A percentile compares a stretch with the other conserved stretches of the same genome.
Conservation (phyloP, 495 filamentous ascomycete species). For the Aspergillus sparsus region DNA sequence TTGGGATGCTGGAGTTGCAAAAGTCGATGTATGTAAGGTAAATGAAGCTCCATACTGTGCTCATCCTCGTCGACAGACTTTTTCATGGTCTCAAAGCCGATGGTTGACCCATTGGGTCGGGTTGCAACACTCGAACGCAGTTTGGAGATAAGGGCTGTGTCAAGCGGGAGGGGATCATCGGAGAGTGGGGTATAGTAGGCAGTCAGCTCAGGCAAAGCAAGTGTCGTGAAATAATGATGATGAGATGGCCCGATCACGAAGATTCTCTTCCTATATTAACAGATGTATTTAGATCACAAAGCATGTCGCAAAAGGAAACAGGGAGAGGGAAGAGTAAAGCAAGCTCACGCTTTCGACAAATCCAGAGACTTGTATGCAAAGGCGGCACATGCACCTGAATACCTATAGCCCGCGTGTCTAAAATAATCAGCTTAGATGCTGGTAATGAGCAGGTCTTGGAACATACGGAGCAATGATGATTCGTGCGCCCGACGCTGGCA, state of each 20-base stretch:
- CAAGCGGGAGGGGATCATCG: slow-evolving; percentile 69
- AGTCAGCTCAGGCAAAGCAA: slow-evolving; percentile 72
- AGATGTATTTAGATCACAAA: background rate
- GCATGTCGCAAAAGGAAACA: too few relatives aligned
- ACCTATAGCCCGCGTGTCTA: slow-evolving; percentile 95
- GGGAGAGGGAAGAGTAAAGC: background rate
- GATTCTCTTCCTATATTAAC: slow-evolving; percentile 69
- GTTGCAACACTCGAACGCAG: slow-evolving; percentile 55
- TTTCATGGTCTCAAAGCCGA: slow-evolving; percentile 72
- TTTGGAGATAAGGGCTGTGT: slow-evolving; percentile 62
- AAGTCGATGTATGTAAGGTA: slow-evolving; percentile 91
- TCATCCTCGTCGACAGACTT: slow-evolving; percentile 74
- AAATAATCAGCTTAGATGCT: slow-evolving; percentile 20
- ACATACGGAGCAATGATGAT: slow-evolving; percentile 96
- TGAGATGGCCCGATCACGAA: slow-evolving; percentile 96
- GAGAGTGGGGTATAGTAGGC: slow-evolving; percentile 87
- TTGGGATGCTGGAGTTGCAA: slow-evolving; percentile 47
- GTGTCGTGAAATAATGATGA: slow-evolving; percentile 74
- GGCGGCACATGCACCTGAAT: slow-evolving; percentile 90
- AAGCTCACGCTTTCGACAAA: slow-evolving; percentile 70
- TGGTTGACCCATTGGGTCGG: slow-evolving; percentile 38
- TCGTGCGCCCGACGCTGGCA: slow-evolving; percentile 77
- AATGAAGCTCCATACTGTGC: slow-evolving; percentile 95
- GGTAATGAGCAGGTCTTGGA: background rate
- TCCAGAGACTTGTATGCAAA: slow-evolving; percentile 94